phyloP scores from a whole-genome alignment of 83 land plant species.

The Diphasiastrum complanatum region DNA sequence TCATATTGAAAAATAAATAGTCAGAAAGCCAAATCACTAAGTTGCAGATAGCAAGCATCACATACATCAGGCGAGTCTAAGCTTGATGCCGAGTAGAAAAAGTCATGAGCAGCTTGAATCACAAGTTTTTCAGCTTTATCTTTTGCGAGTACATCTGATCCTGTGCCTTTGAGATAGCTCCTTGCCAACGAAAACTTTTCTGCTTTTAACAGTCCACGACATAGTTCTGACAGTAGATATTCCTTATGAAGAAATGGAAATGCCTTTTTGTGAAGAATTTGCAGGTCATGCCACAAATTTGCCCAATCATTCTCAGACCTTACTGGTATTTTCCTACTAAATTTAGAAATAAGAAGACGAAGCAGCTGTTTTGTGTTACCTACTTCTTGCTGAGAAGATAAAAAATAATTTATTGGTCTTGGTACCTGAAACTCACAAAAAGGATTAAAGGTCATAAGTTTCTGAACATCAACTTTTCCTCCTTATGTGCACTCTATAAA shows the following conservation, averaged over 20 bases:
- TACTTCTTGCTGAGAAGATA: conserved; percentile 48
- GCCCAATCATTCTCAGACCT: conserved; percentile 89
- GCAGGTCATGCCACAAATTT: conserved; percentile 76
- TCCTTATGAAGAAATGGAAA: conserved; percentile 81
- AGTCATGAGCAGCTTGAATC: conserved; percentile 76
- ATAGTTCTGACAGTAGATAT: conserved; percentile 67
- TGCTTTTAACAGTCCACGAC: conserved; percentile 82
- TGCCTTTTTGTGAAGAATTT: conserved; percentile 67
- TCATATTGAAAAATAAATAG: too few species aligned
- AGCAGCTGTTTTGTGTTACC: conserved; percentile 71
- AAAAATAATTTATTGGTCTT: conserved; percentile 59
- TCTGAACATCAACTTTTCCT: neutral
- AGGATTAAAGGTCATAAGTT: neutral
- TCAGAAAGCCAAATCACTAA: neutral
- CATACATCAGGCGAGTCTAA: conserved; percentile 71
- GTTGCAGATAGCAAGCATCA: neutral
- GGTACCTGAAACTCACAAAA: conserved; percentile 52
- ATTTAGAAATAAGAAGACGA: conserved; percentile 75
- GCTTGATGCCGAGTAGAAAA: conserved; percentile 24
- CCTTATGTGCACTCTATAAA: neutral
- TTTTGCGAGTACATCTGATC: conserved; percentile 37
- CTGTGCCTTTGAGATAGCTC: conserved; percentile 58
- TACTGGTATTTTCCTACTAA: conserved; percentile 63
- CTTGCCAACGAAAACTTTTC: conserved; percentile 88
- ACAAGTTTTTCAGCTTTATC: conserved; percentile 84